phyloP scores from a whole-genome alignment of 2,329 filamentous ascomycete genomes.

The Camptophora hylomeconis region DNA sequence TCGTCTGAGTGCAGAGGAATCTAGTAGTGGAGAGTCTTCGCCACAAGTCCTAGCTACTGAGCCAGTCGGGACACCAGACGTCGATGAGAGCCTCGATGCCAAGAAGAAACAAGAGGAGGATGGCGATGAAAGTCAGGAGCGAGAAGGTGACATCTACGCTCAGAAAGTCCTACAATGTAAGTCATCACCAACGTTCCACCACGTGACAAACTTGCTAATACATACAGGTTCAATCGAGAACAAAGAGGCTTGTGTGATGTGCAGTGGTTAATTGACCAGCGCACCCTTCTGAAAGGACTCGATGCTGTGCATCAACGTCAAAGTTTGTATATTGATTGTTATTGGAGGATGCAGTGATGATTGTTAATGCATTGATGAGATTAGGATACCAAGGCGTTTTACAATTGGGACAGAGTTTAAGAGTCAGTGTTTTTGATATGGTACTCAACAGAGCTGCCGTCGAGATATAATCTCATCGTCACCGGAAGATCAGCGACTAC shows the following conservation, averaged over 20 bases:
- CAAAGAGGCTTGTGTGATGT: conserved; percentile 90
- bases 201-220: conserved; percentile 3
- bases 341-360: too few relatives aligned
- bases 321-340: too few relatives aligned
- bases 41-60: conserved; percentile 67
- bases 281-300: background rate
- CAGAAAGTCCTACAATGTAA: conserved; percentile 80
- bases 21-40: conserved; percentile 57
- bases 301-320: conserved; percentile 2
- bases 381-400: too few relatives aligned
- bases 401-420: too few relatives aligned
- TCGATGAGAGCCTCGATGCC: conserved; percentile 47
- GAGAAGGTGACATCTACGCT: conserved; percentile 88
- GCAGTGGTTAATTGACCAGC: conserved; percentile 69
- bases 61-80: conserved; percentile 44
- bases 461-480: too few relatives aligned
- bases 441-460: too few relatives aligned
- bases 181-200: conserved; percentile 32
- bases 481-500: too few relatives aligned
- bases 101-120: conserved; percentile 59
- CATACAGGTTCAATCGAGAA: conserved; percentile 79
- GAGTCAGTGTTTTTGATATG: too few relatives aligned
- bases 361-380: too few relatives aligned
- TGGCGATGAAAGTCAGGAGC: conserved; percentile 54
- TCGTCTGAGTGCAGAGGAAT: conserved; percentile 61